phyloP scores from a whole-genome alignment of 2,329 filamentous ascomycete genomes.

The Fusarium metavorans region DNA sequence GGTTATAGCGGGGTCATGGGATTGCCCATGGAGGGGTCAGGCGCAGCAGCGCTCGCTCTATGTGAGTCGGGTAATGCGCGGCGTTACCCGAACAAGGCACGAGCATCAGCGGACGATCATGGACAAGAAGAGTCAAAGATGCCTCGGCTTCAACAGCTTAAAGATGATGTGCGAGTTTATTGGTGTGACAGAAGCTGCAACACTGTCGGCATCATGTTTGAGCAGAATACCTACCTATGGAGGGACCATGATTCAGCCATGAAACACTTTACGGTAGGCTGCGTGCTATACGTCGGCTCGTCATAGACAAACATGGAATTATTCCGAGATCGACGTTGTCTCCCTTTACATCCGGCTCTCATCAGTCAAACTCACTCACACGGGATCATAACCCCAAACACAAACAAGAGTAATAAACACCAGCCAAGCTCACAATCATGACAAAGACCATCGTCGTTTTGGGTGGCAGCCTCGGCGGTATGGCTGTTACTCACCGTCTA shows the following conservation, averaged over 20 bases:
- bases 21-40: slow-evolving; percentile 29
- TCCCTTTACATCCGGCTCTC: neutral
- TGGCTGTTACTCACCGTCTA: slow-evolving; percentile 65
- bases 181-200: neutral
- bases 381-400: neutral
- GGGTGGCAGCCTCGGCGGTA: slow-evolving; percentile 65
- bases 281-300: slow-evolving; percentile 6
- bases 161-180: neutral
- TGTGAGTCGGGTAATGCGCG: neutral
- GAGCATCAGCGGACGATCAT: neutral
- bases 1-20: slow-evolving; percentile 42
- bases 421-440: slow-evolving; percentile 48
- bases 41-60: neutral
- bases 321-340: slow-evolving; percentile 20
- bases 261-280: neutral
- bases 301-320: slow-evolving; percentile 27
- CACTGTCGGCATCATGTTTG: neutral
- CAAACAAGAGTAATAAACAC: neutral
- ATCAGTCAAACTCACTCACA: neutral
- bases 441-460: slow-evolving; percentile 66
- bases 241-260: neutral
- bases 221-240: neutral
- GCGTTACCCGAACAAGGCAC: neutral
- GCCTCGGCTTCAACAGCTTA: neutral
- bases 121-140: neutral